A percentile compares a stretch with the other conserved stretches of the same genome.
These are phyloP conservation scores for Bipolaris sorokiniana DNA, from an alignment of 2,329 filamentous ascomycete species.

Conservation along the genomic window DNA sequence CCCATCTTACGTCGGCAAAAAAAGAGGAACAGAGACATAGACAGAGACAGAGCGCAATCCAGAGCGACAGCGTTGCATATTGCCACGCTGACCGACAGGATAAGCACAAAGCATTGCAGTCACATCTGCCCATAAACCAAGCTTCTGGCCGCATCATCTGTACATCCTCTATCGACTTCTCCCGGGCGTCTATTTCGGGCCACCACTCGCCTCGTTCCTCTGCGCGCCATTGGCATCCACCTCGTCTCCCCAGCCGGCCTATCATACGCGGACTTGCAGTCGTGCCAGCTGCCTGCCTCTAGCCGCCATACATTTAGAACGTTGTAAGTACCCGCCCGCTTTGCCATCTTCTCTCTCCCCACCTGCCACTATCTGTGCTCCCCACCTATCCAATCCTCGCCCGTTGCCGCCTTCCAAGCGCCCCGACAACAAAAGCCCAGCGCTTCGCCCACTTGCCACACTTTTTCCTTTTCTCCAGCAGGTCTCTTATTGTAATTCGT, in stretches of 20 bases:
- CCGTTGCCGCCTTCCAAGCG: slow-evolving; percentile 42
- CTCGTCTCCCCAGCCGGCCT: slow-evolving; percentile 42
- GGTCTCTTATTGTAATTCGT: slow-evolving; percentile 52
- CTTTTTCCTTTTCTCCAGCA: slow-evolving; percentile 47
- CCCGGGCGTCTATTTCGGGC: slow-evolving; percentile 52
- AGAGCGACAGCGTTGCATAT: slow-evolving; percentile 1
- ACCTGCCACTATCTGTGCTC: slow-evolving; percentile 37
- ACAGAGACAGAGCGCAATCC: background rate
- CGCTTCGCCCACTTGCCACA: slow-evolving; percentile 45
- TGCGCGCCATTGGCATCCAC: slow-evolving; percentile 39
- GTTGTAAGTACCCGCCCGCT: slow-evolving; percentile 50
- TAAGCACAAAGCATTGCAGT: slow-evolving; percentile 27
- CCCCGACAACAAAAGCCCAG: slow-evolving; percentile 50
- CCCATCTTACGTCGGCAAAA: slow-evolving; percentile 18
- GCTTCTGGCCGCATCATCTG: slow-evolving; percentile 29
- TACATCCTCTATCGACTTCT: slow-evolving; percentile 44
- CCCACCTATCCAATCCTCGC: slow-evolving; percentile 38
- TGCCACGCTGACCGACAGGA: slow-evolving; percentile 29
- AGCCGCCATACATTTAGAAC: slow-evolving; percentile 47
- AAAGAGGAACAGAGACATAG: background rate
- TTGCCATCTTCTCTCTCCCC: slow-evolving; percentile 43
- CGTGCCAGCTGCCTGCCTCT: slow-evolving; percentile 40
- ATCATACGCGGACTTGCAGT: slow-evolving; percentile 43
- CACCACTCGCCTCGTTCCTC: slow-evolving; percentile 34
- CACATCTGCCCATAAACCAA: slow-evolving; percentile 36